Percentiles rank a stretch among this genome's conserved stretches.
These are phyloP conservation scores for Starmerella geochares DNA, from an alignment of 805 yeast species.

Conservation along the genomic window DNA sequence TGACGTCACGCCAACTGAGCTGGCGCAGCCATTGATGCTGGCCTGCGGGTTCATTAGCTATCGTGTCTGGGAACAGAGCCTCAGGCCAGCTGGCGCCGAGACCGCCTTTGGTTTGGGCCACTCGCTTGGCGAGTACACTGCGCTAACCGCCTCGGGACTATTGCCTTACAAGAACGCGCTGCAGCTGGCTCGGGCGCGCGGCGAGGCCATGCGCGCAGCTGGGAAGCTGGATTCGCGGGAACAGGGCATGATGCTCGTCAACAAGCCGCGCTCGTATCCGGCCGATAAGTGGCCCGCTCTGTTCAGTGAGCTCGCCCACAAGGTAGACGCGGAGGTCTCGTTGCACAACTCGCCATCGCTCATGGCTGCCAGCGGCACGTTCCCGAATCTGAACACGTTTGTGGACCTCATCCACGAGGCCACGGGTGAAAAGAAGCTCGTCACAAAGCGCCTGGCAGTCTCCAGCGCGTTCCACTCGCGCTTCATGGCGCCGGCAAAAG, in stretches of 20 bases:
- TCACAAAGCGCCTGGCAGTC: conserved; percentile 35
- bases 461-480: conserved; percentile 44
- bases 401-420: conserved; percentile 24
- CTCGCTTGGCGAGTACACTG: conserved; percentile 45
- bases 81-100: not conserved
- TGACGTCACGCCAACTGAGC: conserved; percentile 33
- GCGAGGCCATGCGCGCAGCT: conserved; percentile 38
- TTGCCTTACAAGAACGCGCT: conserved; percentile 34
- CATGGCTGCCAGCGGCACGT: conserved; percentile 39
- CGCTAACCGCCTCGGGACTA: conserved; percentile 34
- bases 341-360: conserved; percentile 39
- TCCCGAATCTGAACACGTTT: conserved; percentile 26
- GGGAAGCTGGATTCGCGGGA: conserved; percentile 30
- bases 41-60: conserved; percentile 34
- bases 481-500: conserved; percentile 34
- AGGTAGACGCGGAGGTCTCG: conserved; percentile 34
- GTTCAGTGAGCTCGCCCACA: conserved; percentile 9
- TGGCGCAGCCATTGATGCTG: conserved; percentile 48
- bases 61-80: conserved; percentile 18
- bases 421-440: conserved; percentile 23
- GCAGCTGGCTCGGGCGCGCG: conserved; percentile 39
- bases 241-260: conserved; percentile 24
- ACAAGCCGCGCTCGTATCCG: conserved; percentile 13
- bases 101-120: conserved; percentile 36
- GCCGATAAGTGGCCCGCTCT: conserved; percentile 13